These are phyloP conservation scores for Fraxinus sp. DNA, from an alignment of 305 asterid species.

Conservation along the genomic window DNA sequence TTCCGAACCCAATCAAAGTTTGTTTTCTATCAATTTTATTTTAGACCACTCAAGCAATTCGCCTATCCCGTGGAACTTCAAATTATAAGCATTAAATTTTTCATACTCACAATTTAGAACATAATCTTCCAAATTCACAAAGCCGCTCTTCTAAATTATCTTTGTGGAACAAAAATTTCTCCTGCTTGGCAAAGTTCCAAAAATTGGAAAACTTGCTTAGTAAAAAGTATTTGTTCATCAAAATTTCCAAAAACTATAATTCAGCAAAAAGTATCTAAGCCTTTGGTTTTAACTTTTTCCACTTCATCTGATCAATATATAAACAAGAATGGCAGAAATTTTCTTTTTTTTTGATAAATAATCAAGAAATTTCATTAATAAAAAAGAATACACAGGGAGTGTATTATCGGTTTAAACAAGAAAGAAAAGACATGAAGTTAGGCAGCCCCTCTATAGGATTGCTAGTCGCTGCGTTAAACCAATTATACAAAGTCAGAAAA, in stretches of 20 bases:
- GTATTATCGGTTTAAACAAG: no score
- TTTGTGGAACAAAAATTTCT: background rate
- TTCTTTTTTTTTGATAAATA: no score
- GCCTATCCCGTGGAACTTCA: background rate
- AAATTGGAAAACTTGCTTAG: background rate
- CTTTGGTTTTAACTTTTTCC: background rate
- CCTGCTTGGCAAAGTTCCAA: background rate
- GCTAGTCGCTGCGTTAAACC: no score
- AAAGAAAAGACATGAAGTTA: no score
- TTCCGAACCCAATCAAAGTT: background rate
- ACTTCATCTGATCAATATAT: background rate
- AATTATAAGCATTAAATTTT: background rate
- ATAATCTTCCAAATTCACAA: background rate
- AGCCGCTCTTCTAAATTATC: background rate
- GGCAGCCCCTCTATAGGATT: no score
- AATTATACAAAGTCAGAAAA: no score
- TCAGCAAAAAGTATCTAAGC: background rate
- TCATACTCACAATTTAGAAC: background rate
- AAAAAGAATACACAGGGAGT: no score
- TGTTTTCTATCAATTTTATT: background rate
- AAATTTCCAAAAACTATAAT: background rate
- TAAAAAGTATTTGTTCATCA: background rate
- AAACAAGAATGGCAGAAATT: background rate
- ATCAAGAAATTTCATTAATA: no score
- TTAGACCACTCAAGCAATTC: background rate